Evolutionary conservation across 345 rosid species (phyloP).

Genomic region (Odontarrhena argentea): DNA sequence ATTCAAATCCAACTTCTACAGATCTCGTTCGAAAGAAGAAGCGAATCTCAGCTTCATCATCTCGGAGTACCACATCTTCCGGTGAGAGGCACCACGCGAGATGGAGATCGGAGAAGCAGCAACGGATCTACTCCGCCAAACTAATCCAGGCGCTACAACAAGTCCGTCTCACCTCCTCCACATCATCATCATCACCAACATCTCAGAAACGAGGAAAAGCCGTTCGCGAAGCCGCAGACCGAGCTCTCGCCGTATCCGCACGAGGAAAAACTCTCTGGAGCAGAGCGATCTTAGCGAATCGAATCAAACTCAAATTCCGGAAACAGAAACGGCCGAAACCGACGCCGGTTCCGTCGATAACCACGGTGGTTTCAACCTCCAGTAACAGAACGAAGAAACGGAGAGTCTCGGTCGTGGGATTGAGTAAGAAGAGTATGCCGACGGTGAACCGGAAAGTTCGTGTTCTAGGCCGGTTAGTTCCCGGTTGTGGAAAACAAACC

Average conservation of each 20-base stretch:
- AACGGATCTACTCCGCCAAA: constrained; percentile 73
- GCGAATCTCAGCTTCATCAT: constrained; percentile 22
- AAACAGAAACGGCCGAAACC: constrained; percentile 61
- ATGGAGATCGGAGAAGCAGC: constrained; percentile 85
- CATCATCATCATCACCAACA: constrained; percentile 58
- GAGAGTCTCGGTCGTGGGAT: constrained; percentile 60
- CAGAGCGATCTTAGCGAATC: constrained; percentile 77
- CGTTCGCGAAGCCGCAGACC: constrained; percentile 86
- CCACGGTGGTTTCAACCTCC: constrained; percentile 22
- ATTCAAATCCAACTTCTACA: neutral
- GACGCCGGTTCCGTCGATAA: constrained; percentile 8
- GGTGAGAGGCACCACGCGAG: constrained; percentile 38
- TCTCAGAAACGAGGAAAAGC: constrained; percentile 68
- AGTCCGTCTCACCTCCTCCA: constrained; percentile 45
- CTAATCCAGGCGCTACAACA: constrained; percentile 73
- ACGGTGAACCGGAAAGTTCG: constrained; percentile 79
- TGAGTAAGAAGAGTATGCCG: constrained; percentile 67
- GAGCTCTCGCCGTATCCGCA: constrained; percentile 78
- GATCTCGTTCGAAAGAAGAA: constrained; percentile 35
- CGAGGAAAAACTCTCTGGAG: constrained; percentile 89
- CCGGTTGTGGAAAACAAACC: constrained; percentile 90
- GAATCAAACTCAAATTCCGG: constrained; percentile 80
- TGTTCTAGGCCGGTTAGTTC: constrained; percentile 82
- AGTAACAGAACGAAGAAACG: constrained; percentile 64
- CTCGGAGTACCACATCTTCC: constrained; percentile 14